phyloP scores from a whole-genome alignment of 2,329 filamentous ascomycete genomes.

The Pseudohalonectria lignicola region DNA sequence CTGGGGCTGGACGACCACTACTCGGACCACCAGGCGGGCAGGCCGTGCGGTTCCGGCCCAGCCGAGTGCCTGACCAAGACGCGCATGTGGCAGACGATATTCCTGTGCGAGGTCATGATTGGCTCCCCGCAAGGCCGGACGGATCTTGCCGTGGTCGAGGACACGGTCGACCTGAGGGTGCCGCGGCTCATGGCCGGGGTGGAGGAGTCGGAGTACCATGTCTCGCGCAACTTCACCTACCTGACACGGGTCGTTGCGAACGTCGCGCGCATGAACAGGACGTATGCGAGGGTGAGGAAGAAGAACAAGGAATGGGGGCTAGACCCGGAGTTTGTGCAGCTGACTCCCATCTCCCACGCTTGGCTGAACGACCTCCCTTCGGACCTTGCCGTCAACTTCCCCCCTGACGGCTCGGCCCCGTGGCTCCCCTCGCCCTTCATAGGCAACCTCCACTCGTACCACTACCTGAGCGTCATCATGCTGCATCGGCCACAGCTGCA shows the following conservation, averaged over 20 bases:
- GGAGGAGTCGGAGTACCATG: conserved; percentile 64
- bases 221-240: conserved; percentile 77
- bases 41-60: conserved; percentile 54
- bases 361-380: conserved; percentile 70
- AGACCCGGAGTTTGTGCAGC: conserved; percentile 70
- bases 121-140: conserved; percentile 83
- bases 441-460: conserved; percentile 83
- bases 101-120: conserved; percentile 83
- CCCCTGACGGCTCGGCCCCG: conserved; percentile 66
- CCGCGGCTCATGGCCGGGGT: conserved; percentile 52
- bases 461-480: conserved; percentile 75
- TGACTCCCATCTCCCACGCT: conserved; percentile 64
- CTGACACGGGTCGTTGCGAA: conserved; percentile 68
- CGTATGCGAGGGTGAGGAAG: conserved; percentile 63
- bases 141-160: conserved; percentile 64
- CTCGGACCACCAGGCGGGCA: conserved; percentile 63
- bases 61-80: conserved; percentile 77
- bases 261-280: conserved; percentile 64
- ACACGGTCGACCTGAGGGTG: conserved; percentile 65
- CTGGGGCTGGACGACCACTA: conserved; percentile 81
- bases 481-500: conserved; percentile 79
- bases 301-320: conserved; percentile 73
- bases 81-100: conserved; percentile 80
- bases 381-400: conserved; percentile 69
- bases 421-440: conserved; percentile 81